Percentiles rank a stretch among this genome's conserved stretches.
phyloP scores from a whole-genome alignment of 2,329 filamentous ascomycete genomes.

The Curvularia sp. region DNA sequence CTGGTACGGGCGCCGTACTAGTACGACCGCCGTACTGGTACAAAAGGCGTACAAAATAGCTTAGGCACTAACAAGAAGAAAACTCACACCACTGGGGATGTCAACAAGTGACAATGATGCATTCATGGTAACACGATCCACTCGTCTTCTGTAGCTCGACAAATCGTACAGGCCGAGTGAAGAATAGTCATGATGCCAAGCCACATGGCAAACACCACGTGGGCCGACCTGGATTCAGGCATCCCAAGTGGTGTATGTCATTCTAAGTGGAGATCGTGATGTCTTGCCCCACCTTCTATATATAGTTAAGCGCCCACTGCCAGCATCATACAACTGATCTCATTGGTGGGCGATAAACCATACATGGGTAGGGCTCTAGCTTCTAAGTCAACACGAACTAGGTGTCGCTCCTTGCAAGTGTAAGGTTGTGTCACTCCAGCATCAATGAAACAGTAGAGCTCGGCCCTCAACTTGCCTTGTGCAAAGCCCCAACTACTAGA shows the following conservation, averaged over 20 bases:
- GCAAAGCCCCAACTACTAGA: not conserved
- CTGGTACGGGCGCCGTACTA: no score
- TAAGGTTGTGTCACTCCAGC: not conserved
- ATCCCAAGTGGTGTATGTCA: no score
- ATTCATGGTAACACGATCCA: not conserved
- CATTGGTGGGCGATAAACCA: not conserved
- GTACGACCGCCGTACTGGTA: slow-evolving; percentile 1
- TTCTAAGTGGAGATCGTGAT: no score
- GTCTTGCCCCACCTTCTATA: no score
- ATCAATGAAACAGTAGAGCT: not conserved
- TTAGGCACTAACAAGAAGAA: no score
- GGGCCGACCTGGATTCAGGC: not conserved
- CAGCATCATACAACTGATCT: not conserved
- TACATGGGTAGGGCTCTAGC: not conserved
- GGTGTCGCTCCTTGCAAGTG: not conserved
- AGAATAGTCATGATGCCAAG: not conserved
- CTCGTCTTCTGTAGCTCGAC: not conserved
- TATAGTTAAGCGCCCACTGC: not conserved
- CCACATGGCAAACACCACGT: not conserved
- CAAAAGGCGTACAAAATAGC: not conserved
- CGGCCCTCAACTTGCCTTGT: not conserved
- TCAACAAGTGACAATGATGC: not conserved
- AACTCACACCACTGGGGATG: not conserved
- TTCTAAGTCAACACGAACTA: not conserved
- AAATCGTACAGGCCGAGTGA: not conserved